phyloP scores from a whole-genome alignment of 2,329 filamentous ascomycete species.

The Neobulgaria alba region DNA sequence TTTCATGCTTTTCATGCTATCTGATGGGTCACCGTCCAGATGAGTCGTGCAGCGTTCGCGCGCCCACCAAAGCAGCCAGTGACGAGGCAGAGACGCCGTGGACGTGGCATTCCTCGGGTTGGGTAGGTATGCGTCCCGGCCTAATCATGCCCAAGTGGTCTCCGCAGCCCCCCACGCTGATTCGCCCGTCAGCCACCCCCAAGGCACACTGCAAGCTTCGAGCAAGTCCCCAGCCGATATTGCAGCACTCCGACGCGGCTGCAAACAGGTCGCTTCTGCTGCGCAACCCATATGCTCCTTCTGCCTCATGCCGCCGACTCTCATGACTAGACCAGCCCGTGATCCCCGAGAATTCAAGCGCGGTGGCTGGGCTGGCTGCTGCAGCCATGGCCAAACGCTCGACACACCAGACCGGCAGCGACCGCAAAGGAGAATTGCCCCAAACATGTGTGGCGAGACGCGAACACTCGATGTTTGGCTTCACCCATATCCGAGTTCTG shows the following conservation, averaged over 20 bases:
- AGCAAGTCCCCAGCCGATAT: not conserved
- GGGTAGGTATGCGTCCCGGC: constrained; percentile 39
- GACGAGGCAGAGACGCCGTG: constrained; percentile 11
- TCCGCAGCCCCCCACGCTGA: constrained; percentile 8
- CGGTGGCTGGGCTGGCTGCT: too few relatives aligned
- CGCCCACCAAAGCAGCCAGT: constrained; percentile 19
- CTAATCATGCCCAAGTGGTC: constrained; percentile 23
- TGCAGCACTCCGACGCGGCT: constrained; percentile 15
- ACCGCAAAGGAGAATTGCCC: too few relatives aligned
- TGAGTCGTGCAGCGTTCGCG: not conserved
- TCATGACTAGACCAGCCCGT: not conserved
- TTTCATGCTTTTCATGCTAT: constrained; percentile 2
- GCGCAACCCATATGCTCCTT: not conserved
- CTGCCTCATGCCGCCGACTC: constrained; percentile 5
- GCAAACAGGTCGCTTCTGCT: constrained; percentile 7
- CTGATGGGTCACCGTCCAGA: not conserved
- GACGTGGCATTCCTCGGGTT: constrained; percentile 27
- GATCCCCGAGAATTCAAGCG: constrained; percentile 1
- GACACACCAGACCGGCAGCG: too few relatives aligned
- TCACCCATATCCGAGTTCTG: too few relatives aligned
- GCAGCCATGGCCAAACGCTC: too few relatives aligned
- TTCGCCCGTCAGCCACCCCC: constrained; percentile 8
- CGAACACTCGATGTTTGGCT: too few relatives aligned
- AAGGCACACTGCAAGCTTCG: constrained; percentile 1
- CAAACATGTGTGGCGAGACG: too few relatives aligned